Evolutionary conservation across 495 filamentous ascomycete genomes (phyloP).

Genomic region (Darksidea phi): DNA sequence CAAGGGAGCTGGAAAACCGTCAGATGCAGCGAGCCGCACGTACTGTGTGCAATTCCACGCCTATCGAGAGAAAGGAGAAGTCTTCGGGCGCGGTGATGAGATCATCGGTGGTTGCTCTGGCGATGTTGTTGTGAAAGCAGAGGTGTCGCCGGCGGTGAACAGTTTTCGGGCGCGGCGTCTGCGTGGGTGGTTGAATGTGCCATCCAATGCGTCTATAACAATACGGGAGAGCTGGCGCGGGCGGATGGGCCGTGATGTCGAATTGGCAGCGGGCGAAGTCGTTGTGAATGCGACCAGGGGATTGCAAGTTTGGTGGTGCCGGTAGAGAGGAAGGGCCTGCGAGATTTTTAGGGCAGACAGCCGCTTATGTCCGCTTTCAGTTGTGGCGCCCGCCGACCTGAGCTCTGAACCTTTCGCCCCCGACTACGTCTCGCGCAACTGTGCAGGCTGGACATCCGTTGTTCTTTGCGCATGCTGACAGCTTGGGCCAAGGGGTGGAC

Average conservation of each 20-base stretch:
- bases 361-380: background rate
- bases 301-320: background rate
- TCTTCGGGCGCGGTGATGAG: slow-evolving; percentile 1
- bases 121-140: slow-evolving; percentile 2
- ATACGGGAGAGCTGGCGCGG: background rate
- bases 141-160: background rate
- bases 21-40: slow-evolving; percentile 9
- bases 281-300: background rate
- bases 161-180: slow-evolving; percentile 1
- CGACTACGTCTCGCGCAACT: background rate
- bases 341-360: slow-evolving; percentile 3
- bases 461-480: background rate
- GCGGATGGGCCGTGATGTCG: background rate
- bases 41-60: slow-evolving; percentile 1
- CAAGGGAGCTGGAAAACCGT: slow-evolving; percentile 2
- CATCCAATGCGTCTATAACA: slow-evolving; percentile 16
- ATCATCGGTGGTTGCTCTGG: slow-evolving; percentile 21
- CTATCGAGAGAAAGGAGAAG: slow-evolving; percentile 19
- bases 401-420: background rate
- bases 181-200: slow-evolving; percentile 3
- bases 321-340: background rate
- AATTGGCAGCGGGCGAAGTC: background rate
- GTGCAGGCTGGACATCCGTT: background rate
- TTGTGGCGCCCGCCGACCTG: background rate
- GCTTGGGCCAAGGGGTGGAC: background rate